These are phyloP conservation scores for Xylaria cubensis DNA, from an alignment of 495 filamentous ascomycete species.

Conservation along the genomic window DNA sequence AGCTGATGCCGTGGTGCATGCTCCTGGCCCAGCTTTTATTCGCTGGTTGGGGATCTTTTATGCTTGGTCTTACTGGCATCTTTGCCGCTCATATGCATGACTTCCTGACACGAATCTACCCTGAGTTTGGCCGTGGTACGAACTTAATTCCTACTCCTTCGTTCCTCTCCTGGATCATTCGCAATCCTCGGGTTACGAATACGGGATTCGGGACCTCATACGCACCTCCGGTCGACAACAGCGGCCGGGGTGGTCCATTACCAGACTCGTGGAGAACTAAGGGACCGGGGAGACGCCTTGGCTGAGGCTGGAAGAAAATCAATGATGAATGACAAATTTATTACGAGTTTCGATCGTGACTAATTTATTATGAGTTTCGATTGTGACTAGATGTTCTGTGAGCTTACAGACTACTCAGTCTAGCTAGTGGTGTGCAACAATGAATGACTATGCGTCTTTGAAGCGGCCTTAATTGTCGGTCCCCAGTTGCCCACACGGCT, in stretches of 20 bases:
- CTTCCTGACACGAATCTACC: constrained; percentile 83
- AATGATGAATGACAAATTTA: constrained; percentile 14
- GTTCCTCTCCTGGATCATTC: constrained; percentile 68
- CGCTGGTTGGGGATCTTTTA: constrained; percentile 52
- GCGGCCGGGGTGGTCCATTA: constrained; percentile 49
- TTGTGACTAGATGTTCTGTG: not conserved
- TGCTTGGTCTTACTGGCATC: constrained; percentile 70
- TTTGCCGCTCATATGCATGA: constrained; percentile 85
- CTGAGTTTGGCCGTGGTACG: constrained; percentile 77
- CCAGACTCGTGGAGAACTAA: constrained; percentile 69
- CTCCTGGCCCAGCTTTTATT: constrained; percentile 71
- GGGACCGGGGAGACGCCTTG: constrained; percentile 73
- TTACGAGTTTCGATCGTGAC: not conserved
- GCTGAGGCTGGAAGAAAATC: constrained; percentile 36
- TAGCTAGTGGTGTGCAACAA: not conserved
- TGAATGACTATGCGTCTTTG: not conserved
- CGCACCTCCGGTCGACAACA: constrained; percentile 44
- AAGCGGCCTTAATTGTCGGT: not conserved
- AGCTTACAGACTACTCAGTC: not conserved
- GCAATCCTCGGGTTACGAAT: constrained; percentile 50
- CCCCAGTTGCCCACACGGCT: not conserved
- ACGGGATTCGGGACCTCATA: constrained; percentile 66
- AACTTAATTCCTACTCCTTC: constrained; percentile 74
- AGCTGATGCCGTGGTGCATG: constrained; percentile 78
- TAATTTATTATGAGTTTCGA: no score